Percentiles rank a stretch among this genome's conserved stretches.
Conservation (phyloP, 371 early-diverging fungal genomes). For the Mortierella sp. region DNA sequence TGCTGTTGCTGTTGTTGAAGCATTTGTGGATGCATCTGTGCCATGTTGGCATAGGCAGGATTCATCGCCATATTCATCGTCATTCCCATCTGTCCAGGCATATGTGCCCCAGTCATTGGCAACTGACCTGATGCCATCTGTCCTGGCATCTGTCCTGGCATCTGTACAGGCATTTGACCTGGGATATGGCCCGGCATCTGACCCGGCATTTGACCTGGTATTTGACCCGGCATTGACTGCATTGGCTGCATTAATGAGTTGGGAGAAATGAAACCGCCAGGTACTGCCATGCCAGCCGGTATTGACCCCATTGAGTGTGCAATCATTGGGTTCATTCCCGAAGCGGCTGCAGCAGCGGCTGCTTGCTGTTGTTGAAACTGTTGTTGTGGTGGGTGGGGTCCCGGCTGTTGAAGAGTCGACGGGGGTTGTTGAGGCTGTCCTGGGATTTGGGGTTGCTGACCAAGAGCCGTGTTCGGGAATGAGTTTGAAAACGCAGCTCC, state of each 20-base stretch:
- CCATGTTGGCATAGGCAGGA: slow-evolving; percentile 32
- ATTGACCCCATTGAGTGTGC: slow-evolving; percentile 24
- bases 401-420: neutral
- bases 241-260: slow-evolving; percentile 40
- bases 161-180: slow-evolving; percentile 14
- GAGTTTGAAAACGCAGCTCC: slow-evolving; percentile 26
- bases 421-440: no score
- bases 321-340: slow-evolving; percentile 44
- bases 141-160: neutral
- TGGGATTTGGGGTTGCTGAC: slow-evolving; percentile 7
- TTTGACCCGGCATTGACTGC: slow-evolving; percentile 20
- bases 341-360: slow-evolving; percentile 20
- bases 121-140: neutral
- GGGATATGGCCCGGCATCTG: neutral
- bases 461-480: slow-evolving; percentile 10
- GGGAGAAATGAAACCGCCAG: slow-evolving; percentile 45
- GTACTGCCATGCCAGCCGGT: slow-evolving; percentile 31
- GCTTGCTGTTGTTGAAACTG: slow-evolving; percentile 14
- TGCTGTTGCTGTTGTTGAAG: slow-evolving; percentile 42
- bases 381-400: neutral
- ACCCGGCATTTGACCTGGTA: slow-evolving; percentile 4
- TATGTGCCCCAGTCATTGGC: neutral
- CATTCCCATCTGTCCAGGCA: slow-evolving; percentile 24
- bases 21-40: slow-evolving; percentile 46
- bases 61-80: slow-evolving; percentile 28